Evolutionary conservation across 495 filamentous ascomycete genomes (phyloP), one percentile per base, ranked within the genome.

Genomic region (Jackrogersella multiformis): DNA sequence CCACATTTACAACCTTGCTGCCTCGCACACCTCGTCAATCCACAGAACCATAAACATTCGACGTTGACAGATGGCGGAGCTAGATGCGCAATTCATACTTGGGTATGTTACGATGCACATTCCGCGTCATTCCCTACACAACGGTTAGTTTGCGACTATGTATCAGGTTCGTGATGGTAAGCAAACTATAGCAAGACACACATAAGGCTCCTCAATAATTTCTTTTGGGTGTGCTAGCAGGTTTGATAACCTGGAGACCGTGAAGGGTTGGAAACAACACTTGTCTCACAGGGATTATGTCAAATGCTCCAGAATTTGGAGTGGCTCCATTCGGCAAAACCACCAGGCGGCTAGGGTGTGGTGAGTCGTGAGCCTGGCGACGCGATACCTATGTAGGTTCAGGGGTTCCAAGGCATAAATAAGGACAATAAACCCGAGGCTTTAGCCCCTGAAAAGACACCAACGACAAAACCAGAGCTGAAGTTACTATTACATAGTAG

Each of bases 281-380:
- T 56, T 59, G 66, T 69, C 66, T 69, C 61, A 62, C 64, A 57
- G 56, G 61, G 61, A 20, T 61, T 32, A 34, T 51, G 36, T 30
- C n/a, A 10, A 49, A 16, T 12, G 20, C 49, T 15, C 35, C 56
- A 35, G 45, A 13, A 44, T 52, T 34, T 38, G 13, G n/a, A 56
- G 23, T 34, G 46, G 65, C 21, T 20, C 53, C 32, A 51, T 46
- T 64, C 41, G 45, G 38, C 21, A 48, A 52, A 46, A 58, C 38
- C 52, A 28, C 44, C 26, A 44, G 44, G 52, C 20, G 4, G 10
- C 18, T 28, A 53, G 45, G 54, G 38, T 18, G n/a, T n/a, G n/a
- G n/a, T n/a, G n/a, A n/a, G n/a, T n/a, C n/a, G n/a, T n/a, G n/a
- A n/a, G n/a, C n/a, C n/a, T n/a, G n/a, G n/a, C n/a, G n/a, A n/a